These are phyloP conservation scores for Termitomyces sp. DNA, from an alignment of 768 basidiomycete genomes.

Conservation along the genomic window DNA sequence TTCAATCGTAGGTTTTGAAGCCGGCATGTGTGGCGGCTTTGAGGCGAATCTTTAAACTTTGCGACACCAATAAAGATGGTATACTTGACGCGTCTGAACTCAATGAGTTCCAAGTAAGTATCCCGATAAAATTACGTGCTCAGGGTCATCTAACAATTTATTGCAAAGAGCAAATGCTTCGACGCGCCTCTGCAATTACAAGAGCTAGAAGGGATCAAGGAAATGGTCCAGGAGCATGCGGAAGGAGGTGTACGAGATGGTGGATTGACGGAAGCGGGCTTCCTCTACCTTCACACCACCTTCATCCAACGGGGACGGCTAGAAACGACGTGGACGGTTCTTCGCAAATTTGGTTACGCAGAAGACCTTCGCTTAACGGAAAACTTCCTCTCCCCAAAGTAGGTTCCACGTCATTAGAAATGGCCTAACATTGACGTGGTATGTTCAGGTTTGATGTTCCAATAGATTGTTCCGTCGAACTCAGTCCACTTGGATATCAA, in stretches of 20 bases:
- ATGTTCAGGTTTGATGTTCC: slow-evolving; percentile 84
- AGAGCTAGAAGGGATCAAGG: slow-evolving; percentile 95
- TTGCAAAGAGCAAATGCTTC: slow-evolving; percentile 85
- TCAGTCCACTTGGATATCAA: slow-evolving; percentile 90
- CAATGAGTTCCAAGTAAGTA: slow-evolving; percentile 89
- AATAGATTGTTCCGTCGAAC: slow-evolving; percentile 89
- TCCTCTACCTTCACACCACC: slow-evolving; percentile 90
- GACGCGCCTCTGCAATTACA: slow-evolving; percentile 86
- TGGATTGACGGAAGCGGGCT: slow-evolving; percentile 89
- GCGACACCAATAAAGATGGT: slow-evolving; percentile 93
- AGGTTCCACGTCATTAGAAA: slow-evolving; percentile 22
- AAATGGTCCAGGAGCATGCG: slow-evolving; percentile 80
- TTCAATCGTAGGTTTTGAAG: slow-evolving; percentile 67
- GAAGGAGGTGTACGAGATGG: slow-evolving; percentile 68
- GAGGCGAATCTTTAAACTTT: slow-evolving; percentile 92
- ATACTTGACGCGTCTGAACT: slow-evolving; percentile 85
- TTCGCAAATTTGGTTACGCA: slow-evolving; percentile 93
- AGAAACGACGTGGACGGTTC: slow-evolving; percentile 97
- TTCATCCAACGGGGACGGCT: slow-evolving; percentile 95
- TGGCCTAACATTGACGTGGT: neutral
- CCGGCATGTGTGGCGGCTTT: slow-evolving; percentile 86
- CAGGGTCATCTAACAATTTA: slow-evolving; percentile 7
- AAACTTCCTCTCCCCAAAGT: slow-evolving; percentile 86
- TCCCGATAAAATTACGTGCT: neutral
- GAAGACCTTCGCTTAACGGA: slow-evolving; percentile 90